Conservation (phyloP, 768 basidiomycete genomes). For the Coprinellus micaceus region DNA sequence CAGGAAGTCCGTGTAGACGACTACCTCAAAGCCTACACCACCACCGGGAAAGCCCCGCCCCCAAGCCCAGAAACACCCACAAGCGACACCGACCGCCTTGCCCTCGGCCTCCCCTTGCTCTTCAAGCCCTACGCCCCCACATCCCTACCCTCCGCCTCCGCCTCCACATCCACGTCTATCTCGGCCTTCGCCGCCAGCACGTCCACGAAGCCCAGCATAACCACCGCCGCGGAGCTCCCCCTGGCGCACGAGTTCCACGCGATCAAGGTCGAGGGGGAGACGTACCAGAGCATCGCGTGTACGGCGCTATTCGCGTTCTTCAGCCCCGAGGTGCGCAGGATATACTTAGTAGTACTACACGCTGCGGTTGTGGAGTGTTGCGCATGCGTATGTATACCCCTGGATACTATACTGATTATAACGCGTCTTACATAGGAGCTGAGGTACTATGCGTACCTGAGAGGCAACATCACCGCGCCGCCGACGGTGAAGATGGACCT, state of each 20-base stretch:
- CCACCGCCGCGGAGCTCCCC: slow-evolving; percentile 11
- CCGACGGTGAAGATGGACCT: slow-evolving; percentile 6
- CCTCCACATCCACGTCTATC: neutral
- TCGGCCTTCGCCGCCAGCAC: neutral
- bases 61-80: slow-evolving; percentile 48
- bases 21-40: slow-evolving; percentile 46
- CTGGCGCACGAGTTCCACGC: slow-evolving; percentile 11
- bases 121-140: slow-evolving; percentile 39
- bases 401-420: neutral
- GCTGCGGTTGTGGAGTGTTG: neutral
- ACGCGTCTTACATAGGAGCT: slow-evolving; percentile 8
- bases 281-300: slow-evolving; percentile 10
- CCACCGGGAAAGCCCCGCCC: slow-evolving; percentile 44
- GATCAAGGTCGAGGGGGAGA: slow-evolving; percentile 11
- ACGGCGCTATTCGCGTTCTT: slow-evolving; percentile 12
- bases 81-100: slow-evolving; percentile 38
- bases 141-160: slow-evolving; percentile 8
- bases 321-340: slow-evolving; percentile 13
- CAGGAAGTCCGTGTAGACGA: slow-evolving; percentile 57
- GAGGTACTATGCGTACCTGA: slow-evolving; percentile 13
- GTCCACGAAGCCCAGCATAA: neutral
- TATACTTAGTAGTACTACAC: neutral
- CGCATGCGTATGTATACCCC: too few relatives aligned
- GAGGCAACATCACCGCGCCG: slow-evolving; percentile 6
- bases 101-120: slow-evolving; percentile 45